A percentile compares a stretch with the other conserved stretches of the same genome.
These are phyloP conservation scores for Odonthalia washingtoniensis DNA, from an alignment of 31 red algal genomes.

Conservation along the genomic window DNA sequence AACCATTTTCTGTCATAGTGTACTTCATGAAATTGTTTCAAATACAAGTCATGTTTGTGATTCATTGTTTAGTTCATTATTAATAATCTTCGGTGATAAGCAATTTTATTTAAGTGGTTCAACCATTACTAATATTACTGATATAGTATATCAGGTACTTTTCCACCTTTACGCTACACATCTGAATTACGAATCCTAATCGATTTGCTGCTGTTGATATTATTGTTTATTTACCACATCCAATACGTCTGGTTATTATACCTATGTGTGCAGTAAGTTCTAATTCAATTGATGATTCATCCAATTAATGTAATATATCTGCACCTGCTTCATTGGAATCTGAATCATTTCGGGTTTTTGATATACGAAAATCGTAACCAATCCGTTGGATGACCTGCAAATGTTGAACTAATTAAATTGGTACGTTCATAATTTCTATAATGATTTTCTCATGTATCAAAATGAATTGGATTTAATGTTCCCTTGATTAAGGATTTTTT, in stretches of 20 bases:
- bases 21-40: conserved; percentile 76
- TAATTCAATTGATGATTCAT: not conserved
- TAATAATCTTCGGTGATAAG: not conserved
- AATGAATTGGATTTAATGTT: not conserved
- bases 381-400: conserved; percentile 48
- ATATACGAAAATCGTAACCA: conserved; percentile 62
- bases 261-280: conserved; percentile 41
- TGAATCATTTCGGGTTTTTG: not conserved
- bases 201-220: conserved; percentile 56
- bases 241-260: conserved; percentile 57
- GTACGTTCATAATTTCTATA: conserved; percentile 52
- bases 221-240: conserved; percentile 73
- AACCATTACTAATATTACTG: no score
- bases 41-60: conserved; percentile 72
- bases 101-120: conserved; percentile 68
- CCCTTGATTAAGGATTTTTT: not conserved
- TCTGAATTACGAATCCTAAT: conserved; percentile 63
- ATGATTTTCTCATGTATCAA: conserved; percentile 45
- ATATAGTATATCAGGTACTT: conserved; percentile 57
- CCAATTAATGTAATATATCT: not conserved
- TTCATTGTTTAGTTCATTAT: not conserved
- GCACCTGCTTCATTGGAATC: not conserved
- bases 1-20: conserved; percentile 82
- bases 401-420: conserved; percentile 63
- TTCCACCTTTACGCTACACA: conserved; percentile 58